Percentiles rank a stretch among this genome's conserved stretches.
Conservation (phyloP, 495 filamentous ascomycete genomes). For the Astrothelium subdiscretum region DNA sequence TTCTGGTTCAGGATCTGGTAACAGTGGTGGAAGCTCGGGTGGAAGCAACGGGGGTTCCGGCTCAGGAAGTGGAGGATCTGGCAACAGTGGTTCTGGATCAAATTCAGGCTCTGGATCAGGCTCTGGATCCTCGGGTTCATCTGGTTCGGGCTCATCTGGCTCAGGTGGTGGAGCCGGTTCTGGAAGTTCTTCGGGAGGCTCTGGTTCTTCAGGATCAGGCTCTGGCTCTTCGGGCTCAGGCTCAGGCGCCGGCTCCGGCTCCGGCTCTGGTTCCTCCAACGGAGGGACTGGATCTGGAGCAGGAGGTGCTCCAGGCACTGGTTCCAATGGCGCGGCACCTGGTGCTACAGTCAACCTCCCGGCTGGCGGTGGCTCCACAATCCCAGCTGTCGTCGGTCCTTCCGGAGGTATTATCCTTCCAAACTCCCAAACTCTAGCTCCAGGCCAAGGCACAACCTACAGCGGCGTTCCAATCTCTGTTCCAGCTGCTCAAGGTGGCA, state of each 20-base stretch:
- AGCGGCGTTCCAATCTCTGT: background rate
- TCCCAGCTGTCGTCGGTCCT: background rate
- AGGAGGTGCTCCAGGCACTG: background rate
- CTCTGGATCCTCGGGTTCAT: background rate
- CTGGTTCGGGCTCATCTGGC: background rate
- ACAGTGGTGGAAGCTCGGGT: no score
- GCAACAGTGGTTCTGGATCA: background rate
- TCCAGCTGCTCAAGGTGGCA: conserved; percentile 2
- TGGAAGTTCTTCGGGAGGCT: background rate
- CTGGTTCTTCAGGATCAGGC: background rate
- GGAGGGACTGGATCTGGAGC: background rate
- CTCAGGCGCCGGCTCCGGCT: background rate
- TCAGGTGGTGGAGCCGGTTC: background rate
- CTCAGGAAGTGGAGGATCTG: no score
- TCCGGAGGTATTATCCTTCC: background rate
- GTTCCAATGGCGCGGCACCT: background rate
- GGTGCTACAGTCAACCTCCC: background rate
- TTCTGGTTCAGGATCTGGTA: conserved; percentile 17
- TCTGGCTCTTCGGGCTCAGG: background rate
- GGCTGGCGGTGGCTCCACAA: background rate
- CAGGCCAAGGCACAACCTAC: background rate
- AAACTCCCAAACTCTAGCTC: background rate
- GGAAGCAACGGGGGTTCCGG: no score
- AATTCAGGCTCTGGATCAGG: background rate
- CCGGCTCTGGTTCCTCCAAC: background rate